These are phyloP conservation scores for Diaporthe eres DNA, from an alignment of 2,329 filamentous ascomycete genomes.

Conservation along the genomic window DNA sequence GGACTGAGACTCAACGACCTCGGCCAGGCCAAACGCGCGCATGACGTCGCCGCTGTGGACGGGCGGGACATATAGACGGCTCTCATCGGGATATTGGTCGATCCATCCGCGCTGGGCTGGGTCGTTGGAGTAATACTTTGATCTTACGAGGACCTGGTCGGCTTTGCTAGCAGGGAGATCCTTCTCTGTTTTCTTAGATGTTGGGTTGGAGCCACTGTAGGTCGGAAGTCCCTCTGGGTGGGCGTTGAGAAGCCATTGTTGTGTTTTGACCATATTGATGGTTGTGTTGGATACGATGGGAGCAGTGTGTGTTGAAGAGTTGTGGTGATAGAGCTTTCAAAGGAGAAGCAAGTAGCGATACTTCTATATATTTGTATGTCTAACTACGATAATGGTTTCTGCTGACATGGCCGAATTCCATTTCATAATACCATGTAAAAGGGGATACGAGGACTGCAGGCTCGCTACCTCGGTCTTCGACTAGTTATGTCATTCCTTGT, in stretches of 20 bases:
- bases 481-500: background rate
- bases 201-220: conserved; percentile 17
- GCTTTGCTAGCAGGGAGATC: conserved; percentile 64
- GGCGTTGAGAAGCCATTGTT: conserved; percentile 28
- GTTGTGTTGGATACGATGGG: background rate
- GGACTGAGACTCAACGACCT: conserved; percentile 73
- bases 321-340: background rate
- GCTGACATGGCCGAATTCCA: background rate
- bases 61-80: conserved; percentile 75
- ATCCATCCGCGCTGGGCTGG: conserved; percentile 84
- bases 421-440: background rate
- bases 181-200: conserved; percentile 12
- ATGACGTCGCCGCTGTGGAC: conserved; percentile 78
- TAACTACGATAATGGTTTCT: background rate
- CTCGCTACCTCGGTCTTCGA: background rate
- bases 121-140: conserved; percentile 77
- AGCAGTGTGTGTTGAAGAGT: background rate
- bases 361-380: background rate
- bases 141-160: conserved; percentile 74
- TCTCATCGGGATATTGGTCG: conserved; percentile 48
- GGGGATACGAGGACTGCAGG: no score
- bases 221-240: conserved; percentile 26
- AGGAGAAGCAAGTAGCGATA: background rate
- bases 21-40: conserved; percentile 73
- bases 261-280: conserved; percentile 22